A percentile compares a stretch with the other conserved stretches of the same genome.
Conservation (phyloP, 2,329 filamentous ascomycete genomes). For the Xylaria sp. region DNA sequence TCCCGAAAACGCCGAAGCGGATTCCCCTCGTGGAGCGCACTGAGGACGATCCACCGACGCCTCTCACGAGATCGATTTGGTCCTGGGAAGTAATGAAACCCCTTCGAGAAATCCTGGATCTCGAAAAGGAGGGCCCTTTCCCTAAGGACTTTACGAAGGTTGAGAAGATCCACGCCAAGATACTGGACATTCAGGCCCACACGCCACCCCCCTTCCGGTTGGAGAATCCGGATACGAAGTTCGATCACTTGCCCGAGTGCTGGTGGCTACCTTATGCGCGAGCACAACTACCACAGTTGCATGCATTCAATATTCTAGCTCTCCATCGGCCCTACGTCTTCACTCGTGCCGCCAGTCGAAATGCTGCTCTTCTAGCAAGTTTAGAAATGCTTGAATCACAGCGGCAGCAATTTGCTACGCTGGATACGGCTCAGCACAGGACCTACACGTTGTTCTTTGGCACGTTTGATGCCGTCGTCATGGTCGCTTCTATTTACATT, state of each 20-base stretch:
- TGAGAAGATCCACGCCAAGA: constrained; percentile 48
- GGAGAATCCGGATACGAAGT: constrained; percentile 52
- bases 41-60: constrained; percentile 51
- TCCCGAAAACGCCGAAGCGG: constrained; percentile 43
- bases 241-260: constrained; percentile 49
- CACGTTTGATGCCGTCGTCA: constrained; percentile 58
- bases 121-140: constrained; percentile 52
- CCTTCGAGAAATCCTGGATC: constrained; percentile 48
- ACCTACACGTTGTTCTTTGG: constrained; percentile 56
- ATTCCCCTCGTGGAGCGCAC: constrained; percentile 44
- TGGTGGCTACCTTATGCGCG: constrained; percentile 47
- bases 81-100: constrained; percentile 43
- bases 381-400: constrained; percentile 53
- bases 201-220: constrained; percentile 51
- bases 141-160: constrained; percentile 51
- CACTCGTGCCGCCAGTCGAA: constrained; percentile 48
- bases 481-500: constrained; percentile 57
- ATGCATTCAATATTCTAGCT: constrained; percentile 52
- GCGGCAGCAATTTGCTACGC: constrained; percentile 42
- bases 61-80: constrained; percentile 50
- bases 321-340: constrained; percentile 60
- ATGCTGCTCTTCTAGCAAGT: constrained; percentile 51
- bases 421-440: constrained; percentile 48
- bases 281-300: constrained; percentile 43
- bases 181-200: constrained; percentile 43